These are phyloP conservation scores for Cyberlindnera japonica DNA, from an alignment of 805 yeast species.

Conservation along the genomic window DNA sequence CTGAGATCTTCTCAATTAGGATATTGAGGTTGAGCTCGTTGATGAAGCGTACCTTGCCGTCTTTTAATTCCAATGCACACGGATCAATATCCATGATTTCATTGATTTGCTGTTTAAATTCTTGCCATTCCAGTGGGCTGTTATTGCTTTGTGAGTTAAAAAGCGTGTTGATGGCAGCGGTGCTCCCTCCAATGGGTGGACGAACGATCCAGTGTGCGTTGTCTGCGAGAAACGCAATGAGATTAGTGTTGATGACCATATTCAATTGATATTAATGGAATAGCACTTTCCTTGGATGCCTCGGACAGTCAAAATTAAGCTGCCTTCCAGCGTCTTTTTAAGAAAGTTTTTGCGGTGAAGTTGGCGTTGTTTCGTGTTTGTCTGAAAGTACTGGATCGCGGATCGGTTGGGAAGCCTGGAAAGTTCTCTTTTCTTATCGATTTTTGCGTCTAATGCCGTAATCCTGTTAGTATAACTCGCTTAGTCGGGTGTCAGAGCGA, in stretches of 20 bases:
- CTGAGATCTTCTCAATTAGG: constrained; percentile 3
- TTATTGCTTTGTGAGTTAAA: constrained; percentile 10
- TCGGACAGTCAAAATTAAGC: background rate
- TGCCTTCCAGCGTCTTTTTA: background rate
- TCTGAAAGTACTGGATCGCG: background rate
- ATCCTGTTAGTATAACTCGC: too few species aligned
- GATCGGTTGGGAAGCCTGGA: too few species aligned
- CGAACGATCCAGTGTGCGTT: constrained; percentile 12
- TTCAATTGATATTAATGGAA: background rate
- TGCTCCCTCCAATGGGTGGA: constrained; percentile 17
- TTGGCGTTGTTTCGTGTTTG: background rate
- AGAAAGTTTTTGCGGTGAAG: too few species aligned
- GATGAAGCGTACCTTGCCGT: constrained; percentile 16
- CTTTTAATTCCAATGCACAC: constrained; percentile 6
- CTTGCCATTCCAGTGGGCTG: constrained; percentile 1
- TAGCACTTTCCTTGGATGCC: background rate
- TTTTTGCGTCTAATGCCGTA: too few species aligned
- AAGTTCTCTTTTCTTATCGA: too few species aligned
- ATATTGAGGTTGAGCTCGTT: constrained; percentile 15
- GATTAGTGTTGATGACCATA: background rate
- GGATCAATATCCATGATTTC: constrained; percentile 13
- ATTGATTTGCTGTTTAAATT: constrained; percentile 10
- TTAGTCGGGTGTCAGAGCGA: too few species aligned
- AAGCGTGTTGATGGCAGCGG: constrained; percentile 11
- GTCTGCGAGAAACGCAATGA: constrained; percentile 13